Evolutionary conservation across 2,329 filamentous ascomycete species (phyloP).

Genomic region (Eutypella sp.): DNA sequence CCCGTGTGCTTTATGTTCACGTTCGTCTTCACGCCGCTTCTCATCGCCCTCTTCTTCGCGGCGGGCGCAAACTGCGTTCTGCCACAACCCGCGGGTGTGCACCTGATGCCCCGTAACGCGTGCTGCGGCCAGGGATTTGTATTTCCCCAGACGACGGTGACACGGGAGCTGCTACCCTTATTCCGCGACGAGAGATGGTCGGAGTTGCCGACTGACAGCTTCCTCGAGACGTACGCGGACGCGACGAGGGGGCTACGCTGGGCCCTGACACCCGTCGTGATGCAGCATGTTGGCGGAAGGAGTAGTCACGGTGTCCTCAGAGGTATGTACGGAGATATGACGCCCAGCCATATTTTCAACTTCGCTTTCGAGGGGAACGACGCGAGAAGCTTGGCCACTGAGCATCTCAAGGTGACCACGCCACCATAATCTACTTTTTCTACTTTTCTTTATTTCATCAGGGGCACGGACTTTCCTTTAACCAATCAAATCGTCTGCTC

Average conservation of each 20-base stretch:
- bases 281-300: slow-evolving; percentile 22
- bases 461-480: no score
- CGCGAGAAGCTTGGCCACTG: background rate
- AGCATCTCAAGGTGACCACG: background rate
- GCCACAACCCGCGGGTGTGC: slow-evolving; percentile 13
- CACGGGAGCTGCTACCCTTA: slow-evolving; percentile 15
- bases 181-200: slow-evolving; percentile 12
- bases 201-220: slow-evolving; percentile 17
- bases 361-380: background rate
- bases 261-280: slow-evolving; percentile 20
- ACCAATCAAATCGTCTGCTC: no score
- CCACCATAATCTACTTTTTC: no score
- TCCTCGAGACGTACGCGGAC: slow-evolving; percentile 18
- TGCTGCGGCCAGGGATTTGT: slow-evolving; percentile 22
- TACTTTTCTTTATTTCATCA: no score
- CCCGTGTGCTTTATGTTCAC: slow-evolving; percentile 8
- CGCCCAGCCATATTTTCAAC: background rate
- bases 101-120: slow-evolving; percentile 18
- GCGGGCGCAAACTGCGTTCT: slow-evolving; percentile 18
- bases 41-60: slow-evolving; percentile 19
- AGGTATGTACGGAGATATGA: background rate
- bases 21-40: slow-evolving; percentile 16
- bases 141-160: slow-evolving; percentile 14
- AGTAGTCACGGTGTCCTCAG: slow-evolving; percentile 19
- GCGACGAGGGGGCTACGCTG: slow-evolving; percentile 12